Percentiles rank a stretch among this genome's conserved stretches.
Conservation (phyloP, 2,329 filamentous ascomycete species). For the Colletotrichum noveboracense region DNA sequence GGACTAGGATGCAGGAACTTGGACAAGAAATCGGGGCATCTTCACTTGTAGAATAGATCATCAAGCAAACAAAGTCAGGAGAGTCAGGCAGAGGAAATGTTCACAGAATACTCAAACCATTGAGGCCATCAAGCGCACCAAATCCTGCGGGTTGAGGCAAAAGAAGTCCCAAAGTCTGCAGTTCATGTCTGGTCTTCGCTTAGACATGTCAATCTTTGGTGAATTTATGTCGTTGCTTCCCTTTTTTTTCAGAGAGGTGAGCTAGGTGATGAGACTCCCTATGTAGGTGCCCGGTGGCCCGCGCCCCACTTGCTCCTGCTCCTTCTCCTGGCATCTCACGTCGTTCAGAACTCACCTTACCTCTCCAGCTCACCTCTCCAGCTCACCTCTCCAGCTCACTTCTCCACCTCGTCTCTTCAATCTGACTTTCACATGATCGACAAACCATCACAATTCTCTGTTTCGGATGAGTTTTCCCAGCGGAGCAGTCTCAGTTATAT, state of each 20-base stretch:
- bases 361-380: not conserved
- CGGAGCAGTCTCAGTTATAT: not conserved
- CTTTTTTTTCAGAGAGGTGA: not conserved
- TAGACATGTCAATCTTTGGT: accelerated
- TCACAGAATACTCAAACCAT: not conserved
- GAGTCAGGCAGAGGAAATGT: accelerated
- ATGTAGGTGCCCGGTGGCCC: not conserved
- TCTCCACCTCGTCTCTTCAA: not conserved
- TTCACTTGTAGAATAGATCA: not conserved
- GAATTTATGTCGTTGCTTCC: not conserved
- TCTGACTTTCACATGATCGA: not conserved
- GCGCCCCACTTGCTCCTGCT: not conserved
- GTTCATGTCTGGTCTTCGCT: accelerated
- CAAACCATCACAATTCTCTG: not conserved
- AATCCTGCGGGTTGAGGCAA: not conserved
- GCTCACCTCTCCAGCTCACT: not conserved
- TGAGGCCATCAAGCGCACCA: not conserved
- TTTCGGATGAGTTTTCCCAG: not conserved
- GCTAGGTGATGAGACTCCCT: not conserved
- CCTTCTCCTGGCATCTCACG: not conserved
- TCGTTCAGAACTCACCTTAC: not conserved
- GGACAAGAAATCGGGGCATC: too few species aligned
- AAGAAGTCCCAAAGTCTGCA: not conserved
- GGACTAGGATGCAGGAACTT: too few species aligned
- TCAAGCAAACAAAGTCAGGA: not conserved